Base-by-base conservation (phyloP, 2,329 filamentous ascomycete genomes). In the Mycosphaerelloides madeirae region DNA sequence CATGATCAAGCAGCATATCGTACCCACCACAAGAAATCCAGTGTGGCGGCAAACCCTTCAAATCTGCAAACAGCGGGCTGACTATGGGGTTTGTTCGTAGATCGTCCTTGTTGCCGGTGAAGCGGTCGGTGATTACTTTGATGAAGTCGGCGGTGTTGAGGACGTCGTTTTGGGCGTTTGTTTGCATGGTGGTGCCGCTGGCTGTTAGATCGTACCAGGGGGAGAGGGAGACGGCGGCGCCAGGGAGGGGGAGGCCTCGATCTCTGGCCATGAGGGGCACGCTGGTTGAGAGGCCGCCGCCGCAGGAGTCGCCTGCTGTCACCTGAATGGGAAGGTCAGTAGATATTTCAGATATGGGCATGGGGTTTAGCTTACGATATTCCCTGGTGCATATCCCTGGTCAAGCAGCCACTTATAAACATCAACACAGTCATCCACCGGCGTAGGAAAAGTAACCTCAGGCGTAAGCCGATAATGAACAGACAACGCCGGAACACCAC, bases 391-490 rank as follows among this genome's bases (percentile, higher is more conserved):
- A 37, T 49, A 58, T 0, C 69, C 68, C 49, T 77, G 68, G 43
- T 75, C 68, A 6, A 76, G 60, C 1, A 81, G 65, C 60, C 73
- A 76, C 46, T 77, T 71, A 0, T 73, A 78, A 3, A 68, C 77
- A 53, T 79, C 76, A 50, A 74, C 70, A 59, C 76, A 78, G 57
- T 81, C 79, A 36, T 81, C 66, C 1, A 71, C 65, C 0, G 69
- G 73, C 0, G 68, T 70, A 0, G 79, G 79, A 57, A 69, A 81
- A 0, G 77, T 74, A 52, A 80, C 51, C 57, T 82, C 78, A 0
- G 79, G 79, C 0, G 78, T 76, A 15, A 79, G 69, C 12, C 79
- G 68, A 56, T 82, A 82, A 3, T 78, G 78, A 7, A 80, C 68
- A 1, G 72, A 77, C 9, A 81, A 60, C 9, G 74, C 71, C 0